phyloP scores from a whole-genome alignment of 2,329 filamentous ascomycete genomes.

The Venturia asperata region DNA sequence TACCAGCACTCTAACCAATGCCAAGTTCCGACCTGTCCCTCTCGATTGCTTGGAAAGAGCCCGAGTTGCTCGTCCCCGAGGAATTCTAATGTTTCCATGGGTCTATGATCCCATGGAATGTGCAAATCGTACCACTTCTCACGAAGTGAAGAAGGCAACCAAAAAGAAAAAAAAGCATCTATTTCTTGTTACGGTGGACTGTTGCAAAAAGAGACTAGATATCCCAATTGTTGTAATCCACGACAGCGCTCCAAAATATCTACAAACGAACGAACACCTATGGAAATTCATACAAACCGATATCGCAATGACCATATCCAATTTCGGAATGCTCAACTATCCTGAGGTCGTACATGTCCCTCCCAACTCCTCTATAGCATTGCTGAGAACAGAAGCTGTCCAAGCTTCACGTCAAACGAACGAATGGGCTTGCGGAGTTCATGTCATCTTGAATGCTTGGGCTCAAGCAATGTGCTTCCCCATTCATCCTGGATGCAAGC shows the following conservation, averaged over 20 bases:
- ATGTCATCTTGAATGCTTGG: conserved; percentile 12
- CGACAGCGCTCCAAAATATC: not conserved
- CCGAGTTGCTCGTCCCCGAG: not conserved
- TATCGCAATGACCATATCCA: not conserved
- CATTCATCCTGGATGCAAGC: not conserved
- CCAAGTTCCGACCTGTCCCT: not conserved
- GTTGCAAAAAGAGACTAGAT: not conserved
- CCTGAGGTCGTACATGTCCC: not conserved
- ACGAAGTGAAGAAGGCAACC: not conserved
- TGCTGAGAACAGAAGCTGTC: not conserved
- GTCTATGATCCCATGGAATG: not conserved
- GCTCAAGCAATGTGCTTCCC: not conserved
- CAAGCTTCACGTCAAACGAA: not conserved
- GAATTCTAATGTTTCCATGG: not conserved
- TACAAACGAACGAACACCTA: not conserved
- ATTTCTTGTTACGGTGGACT: not conserved
- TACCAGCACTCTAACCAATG: not conserved
- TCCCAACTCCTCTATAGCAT: not conserved
- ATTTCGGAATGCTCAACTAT: not conserved
- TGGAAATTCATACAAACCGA: not conserved
- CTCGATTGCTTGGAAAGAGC: not conserved
- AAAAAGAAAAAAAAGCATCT: not conserved
- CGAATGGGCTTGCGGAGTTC: not conserved
- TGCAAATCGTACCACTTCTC: not conserved
- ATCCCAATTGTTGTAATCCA: not conserved